Evolutionary conservation across 805 yeast species (phyloP).

Genomic region (Spathaspora passalidarum): DNA sequence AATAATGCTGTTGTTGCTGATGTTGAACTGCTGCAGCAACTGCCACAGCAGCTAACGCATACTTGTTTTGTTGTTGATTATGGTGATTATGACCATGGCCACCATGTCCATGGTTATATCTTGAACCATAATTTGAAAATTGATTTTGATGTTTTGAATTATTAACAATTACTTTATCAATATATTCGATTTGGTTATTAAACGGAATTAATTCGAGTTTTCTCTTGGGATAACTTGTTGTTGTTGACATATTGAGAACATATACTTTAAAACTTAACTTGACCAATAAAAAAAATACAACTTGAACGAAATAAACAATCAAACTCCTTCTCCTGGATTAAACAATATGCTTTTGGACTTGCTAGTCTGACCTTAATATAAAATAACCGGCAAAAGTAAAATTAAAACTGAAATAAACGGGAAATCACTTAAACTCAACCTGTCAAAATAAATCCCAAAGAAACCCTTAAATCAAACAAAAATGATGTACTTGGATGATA

Average conservation of each 20-base stretch:
- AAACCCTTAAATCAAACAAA: not conserved
- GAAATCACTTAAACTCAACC: not conserved
- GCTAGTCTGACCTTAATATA: not conserved
- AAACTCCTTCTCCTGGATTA: too few species aligned
- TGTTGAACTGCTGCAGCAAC: slow-evolving; percentile 33
- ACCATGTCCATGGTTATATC: slow-evolving; percentile 8
- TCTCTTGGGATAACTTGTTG: slow-evolving; percentile 20
- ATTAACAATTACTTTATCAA: slow-evolving; percentile 14
- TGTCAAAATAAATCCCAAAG: not conserved
- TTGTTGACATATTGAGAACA: not conserved
- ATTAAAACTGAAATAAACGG: not conserved
- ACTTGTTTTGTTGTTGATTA: slow-evolving; percentile 18
- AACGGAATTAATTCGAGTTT: slow-evolving; percentile 25
- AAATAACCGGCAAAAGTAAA: not conserved
- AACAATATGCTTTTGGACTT: too few species aligned
- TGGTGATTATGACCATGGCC: slow-evolving; percentile 7
- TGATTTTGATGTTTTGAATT: slow-evolving; percentile 9
- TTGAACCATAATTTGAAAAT: slow-evolving; percentile 2
- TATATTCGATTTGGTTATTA: slow-evolving; percentile 24
- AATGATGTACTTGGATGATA: not conserved
- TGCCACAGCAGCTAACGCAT: slow-evolving; percentile 26
- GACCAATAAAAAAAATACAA: not conserved
- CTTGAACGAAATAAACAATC: not conserved
- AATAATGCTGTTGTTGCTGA: slow-evolving; percentile 19
- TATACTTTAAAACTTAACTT: too few species aligned